Conservation (phyloP, 1,139 yeast species). For the Suhomyces yuchorum region DNA sequence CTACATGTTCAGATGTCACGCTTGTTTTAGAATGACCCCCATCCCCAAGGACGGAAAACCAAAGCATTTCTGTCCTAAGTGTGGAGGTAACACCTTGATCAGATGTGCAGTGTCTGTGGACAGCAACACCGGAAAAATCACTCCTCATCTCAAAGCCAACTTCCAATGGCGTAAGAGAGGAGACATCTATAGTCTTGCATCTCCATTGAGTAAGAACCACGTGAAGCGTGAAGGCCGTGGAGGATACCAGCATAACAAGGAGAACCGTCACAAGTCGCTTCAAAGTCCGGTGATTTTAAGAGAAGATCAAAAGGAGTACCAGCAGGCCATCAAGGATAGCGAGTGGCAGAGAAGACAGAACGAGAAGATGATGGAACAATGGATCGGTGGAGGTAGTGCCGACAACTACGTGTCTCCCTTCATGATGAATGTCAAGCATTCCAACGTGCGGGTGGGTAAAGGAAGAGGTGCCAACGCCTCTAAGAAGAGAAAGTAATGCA, state of each 20-base stretch:
- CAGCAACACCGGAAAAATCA: conserved; percentile 73
- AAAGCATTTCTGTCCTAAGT: conserved; percentile 90
- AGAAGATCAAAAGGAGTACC: conserved; percentile 94
- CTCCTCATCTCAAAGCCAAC: conserved; percentile 88
- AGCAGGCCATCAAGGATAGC: conserved; percentile 82
- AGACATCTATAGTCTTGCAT: conserved; percentile 69
- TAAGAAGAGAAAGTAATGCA: conserved; percentile 36
- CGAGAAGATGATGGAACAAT: conserved; percentile 81
- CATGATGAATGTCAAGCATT: conserved; percentile 60
- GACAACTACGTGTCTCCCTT: conserved; percentile 92
- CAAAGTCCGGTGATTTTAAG: conserved; percentile 64
- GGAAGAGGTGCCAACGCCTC: conserved; percentile 80
- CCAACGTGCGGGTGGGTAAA: conserved; percentile 77
- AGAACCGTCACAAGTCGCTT: conserved; percentile 55
- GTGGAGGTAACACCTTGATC: conserved; percentile 90
- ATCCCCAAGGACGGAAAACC: conserved; percentile 75
- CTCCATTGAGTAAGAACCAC: conserved; percentile 70
- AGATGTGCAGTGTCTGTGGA: conserved; percentile 91
- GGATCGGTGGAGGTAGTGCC: conserved; percentile 94
- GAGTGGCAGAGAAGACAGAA: conserved; percentile 86
- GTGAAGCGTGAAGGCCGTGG: conserved; percentile 66
- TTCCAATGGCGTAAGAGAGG: conserved; percentile 96
- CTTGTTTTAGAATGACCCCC: conserved; percentile 83
- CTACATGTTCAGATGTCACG: conserved; percentile 96
- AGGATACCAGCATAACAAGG: conserved; percentile 69